A percentile compares a stretch with the other conserved stretches of the same genome.
These are phyloP conservation scores for Chrysoporthe deuterocubensis DNA, from an alignment of 2,329 filamentous ascomycete genomes.

Conservation along the genomic window DNA sequence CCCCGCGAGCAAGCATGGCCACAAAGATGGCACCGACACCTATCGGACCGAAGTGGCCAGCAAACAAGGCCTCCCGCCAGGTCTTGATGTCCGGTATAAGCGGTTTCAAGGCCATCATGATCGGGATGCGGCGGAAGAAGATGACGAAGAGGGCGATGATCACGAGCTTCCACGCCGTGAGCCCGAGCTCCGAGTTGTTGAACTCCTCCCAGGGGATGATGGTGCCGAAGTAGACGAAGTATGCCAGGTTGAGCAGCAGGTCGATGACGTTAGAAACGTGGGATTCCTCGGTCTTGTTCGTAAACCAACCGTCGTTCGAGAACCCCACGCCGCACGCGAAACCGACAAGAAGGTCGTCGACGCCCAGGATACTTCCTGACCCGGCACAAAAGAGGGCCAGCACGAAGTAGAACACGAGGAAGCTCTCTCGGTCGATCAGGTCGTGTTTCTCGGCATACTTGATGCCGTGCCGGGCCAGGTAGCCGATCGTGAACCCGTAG, in stretches of 20 bases:
- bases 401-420: constrained; percentile 98
- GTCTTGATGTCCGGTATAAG: constrained; percentile 97
- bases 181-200: constrained; percentile 74
- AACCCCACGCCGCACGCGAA: constrained; percentile 98
- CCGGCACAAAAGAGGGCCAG: constrained; percentile 94
- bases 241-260: constrained; percentile 92
- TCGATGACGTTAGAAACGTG: constrained; percentile 99
- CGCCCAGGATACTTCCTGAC: constrained; percentile 85
- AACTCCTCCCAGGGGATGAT: constrained; percentile 96
- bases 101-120: constrained; percentile 91
- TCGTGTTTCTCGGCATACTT: constrained; percentile 83
- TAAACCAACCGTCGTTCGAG: constrained; percentile 99
- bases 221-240: constrained; percentile 96
- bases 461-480: constrained; percentile 88
- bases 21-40: constrained; percentile 97
- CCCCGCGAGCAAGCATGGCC: constrained; percentile 89
- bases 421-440: constrained; percentile 93
- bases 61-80: constrained; percentile 95
- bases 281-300: constrained; percentile 96
- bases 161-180: constrained; percentile 87
- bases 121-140: constrained; percentile 91
- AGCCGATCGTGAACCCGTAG: constrained; percentile 86
- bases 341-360: constrained; percentile 92
- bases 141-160: constrained; percentile 93
- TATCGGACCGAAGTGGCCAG: constrained; percentile 96